Percentiles rank a stretch among this genome's conserved stretches.
Evolutionary conservation across 2,329 filamentous ascomycete species (phyloP).

Genomic region (Uncinocarpus reesii): DNA sequence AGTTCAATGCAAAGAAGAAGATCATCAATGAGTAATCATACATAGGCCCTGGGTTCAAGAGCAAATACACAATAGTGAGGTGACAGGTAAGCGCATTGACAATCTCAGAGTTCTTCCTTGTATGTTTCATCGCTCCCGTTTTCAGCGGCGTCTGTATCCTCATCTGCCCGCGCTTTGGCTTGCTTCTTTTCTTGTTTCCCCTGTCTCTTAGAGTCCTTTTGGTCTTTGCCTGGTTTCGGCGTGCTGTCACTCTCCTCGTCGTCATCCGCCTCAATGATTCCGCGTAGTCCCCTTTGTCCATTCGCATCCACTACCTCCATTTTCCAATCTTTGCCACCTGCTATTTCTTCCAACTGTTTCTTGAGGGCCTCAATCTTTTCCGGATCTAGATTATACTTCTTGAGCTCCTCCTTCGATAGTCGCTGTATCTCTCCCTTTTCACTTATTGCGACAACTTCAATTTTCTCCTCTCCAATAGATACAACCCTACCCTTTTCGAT

Average conservation of each 20-base stretch:
- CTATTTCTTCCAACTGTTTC: slow-evolving; percentile 57
- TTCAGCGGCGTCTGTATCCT: slow-evolving; percentile 15
- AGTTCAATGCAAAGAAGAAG: too few species aligned
- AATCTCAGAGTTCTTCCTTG: slow-evolving; percentile 17
- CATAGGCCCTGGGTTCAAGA: too few species aligned
- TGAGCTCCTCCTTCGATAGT: slow-evolving; percentile 56
- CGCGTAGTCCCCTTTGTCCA: slow-evolving; percentile 55
- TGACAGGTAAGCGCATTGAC: too few species aligned
- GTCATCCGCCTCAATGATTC: slow-evolving; percentile 54
- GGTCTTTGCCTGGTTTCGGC: slow-evolving; percentile 3
- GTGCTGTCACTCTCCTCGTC: slow-evolving; percentile 18
- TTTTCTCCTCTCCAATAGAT: slow-evolving; percentile 39
- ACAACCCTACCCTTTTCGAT: slow-evolving; percentile 50
- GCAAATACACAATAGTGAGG: too few species aligned
- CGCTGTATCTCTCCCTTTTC: slow-evolving; percentile 53
- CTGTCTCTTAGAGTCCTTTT: slow-evolving; percentile 15
- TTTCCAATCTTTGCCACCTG: slow-evolving; percentile 64
- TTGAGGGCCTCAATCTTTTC: slow-evolving; percentile 59
- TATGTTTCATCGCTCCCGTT: slow-evolving; percentile 33
- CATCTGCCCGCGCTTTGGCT: too few species aligned
- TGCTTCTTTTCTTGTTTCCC: slow-evolving; percentile 20
- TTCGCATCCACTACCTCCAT: slow-evolving; percentile 67
- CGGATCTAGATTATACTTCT: slow-evolving; percentile 55
- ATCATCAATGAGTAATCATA: too few species aligned
- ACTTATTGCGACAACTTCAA: slow-evolving; percentile 43